Conservation (phyloP, 129 eudicot species). For the Scalesia atractyloides region DNA sequence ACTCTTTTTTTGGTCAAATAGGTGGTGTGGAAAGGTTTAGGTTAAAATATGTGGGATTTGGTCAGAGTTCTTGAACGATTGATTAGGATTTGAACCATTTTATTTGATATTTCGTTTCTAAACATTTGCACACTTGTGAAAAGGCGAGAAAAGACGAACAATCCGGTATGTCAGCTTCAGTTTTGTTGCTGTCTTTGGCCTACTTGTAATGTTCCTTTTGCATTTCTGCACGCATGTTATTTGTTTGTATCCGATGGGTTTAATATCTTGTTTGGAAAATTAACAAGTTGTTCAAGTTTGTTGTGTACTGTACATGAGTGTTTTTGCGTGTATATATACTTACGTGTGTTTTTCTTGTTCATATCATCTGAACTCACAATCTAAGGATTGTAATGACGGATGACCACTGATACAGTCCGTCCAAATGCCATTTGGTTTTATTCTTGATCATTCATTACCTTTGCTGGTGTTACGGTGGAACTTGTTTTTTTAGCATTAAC, state of each 20-base stretch:
- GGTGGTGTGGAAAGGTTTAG: conserved; percentile 4
- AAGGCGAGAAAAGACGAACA: neutral
- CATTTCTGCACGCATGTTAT: neutral
- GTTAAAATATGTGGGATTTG: neutral
- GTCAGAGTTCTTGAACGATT: conserved; percentile 6
- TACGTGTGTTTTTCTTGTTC: neutral
- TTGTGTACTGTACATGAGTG: neutral
- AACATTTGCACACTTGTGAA: conserved; percentile 6
- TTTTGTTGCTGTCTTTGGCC: conserved; percentile 9
- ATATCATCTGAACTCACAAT: neutral
- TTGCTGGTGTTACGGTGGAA: neutral
- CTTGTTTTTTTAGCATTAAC: conserved; percentile 18
- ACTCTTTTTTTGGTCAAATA: neutral
- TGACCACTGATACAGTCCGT: neutral
- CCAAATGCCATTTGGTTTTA: neutral
- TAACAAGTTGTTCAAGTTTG: neutral
- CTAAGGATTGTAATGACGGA: neutral
- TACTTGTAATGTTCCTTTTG: neutral
- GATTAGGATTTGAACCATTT: neutral
- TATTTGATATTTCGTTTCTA: conserved; percentile 4
- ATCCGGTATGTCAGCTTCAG: neutral
- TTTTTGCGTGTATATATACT: neutral
- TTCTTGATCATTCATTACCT: conserved; percentile 3
- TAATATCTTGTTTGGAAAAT: neutral
- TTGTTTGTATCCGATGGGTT: neutral